These are phyloP conservation scores for Isatis lusitanica DNA, from an alignment of 441 rosid genomes.

Conservation along the genomic window DNA sequence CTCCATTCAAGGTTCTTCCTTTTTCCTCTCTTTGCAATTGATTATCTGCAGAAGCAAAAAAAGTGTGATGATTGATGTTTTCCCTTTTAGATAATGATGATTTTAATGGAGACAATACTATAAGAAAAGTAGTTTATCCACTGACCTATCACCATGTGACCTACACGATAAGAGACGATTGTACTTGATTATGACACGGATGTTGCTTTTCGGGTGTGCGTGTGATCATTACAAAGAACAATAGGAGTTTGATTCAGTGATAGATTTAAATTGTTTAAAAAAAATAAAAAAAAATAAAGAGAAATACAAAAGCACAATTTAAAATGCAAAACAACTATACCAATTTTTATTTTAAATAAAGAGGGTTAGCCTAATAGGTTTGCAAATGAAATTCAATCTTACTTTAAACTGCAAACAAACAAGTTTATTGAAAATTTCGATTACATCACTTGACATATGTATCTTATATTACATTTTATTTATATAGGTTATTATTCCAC, in stretches of 20 bases:
- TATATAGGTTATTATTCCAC: background rate
- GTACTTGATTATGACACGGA: background rate
- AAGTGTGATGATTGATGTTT: background rate
- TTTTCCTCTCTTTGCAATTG: constrained; percentile 16
- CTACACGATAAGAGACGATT: background rate
- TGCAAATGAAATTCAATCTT: background rate
- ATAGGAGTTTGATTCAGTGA: background rate
- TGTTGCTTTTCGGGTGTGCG: background rate
- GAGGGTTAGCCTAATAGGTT: background rate
- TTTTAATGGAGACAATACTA: background rate
- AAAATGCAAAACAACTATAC: background rate
- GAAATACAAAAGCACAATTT: background rate
- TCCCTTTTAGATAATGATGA: background rate
- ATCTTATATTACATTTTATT: no score
- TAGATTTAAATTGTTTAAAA: background rate
- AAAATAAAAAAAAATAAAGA: background rate
- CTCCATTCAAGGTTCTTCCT: constrained; percentile 25
- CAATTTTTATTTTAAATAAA: background rate
- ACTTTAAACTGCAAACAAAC: background rate
- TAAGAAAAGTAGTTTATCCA: constrained; percentile 6
- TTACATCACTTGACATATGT: no score
- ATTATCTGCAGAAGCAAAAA: background rate
- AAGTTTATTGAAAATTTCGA: background rate
- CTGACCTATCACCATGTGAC: background rate
- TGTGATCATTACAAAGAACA: background rate